Base-by-base conservation (phyloP, 2,329 filamentous ascomycete species). In the Colletotrichum cordylinicola region DNA sequence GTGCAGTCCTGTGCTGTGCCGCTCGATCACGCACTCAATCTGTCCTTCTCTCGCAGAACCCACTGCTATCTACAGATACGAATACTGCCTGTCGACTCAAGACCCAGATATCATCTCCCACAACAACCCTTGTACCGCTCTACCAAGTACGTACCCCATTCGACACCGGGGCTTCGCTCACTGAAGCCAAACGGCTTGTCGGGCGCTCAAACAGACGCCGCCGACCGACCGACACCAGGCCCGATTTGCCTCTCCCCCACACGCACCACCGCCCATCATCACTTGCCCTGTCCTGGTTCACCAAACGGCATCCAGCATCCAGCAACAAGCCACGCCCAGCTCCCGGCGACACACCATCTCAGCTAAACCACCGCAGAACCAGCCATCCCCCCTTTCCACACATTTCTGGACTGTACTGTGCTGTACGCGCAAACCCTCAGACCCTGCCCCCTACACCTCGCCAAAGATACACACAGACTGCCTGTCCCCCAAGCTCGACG, bases 171-270 rank as follows among this genome's bases (percentile, higher is more conserved):
- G 24, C 24, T 39, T 48, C 27, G 39, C 56, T 70, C 27, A 27
- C 27, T n/a, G 39, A 55, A 37, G 27, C 29, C 58, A 70, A 66
- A 67, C 43, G 33, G 48, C 31, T 35, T 72, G 62, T 74, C 31
- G 43, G 68, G 61, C 55, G 21, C 43, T 64, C 73, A 73, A 73
- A 73, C 70, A 55, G 31, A 56, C 62, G 64, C 69, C 70, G 56
- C 55, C 15, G 55, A 58, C 55, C 21, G 21, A 75, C 70, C 64
- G 62, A 75, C 68, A 70, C 58, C 64, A 37, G 56, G 64, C 70
- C 56, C 21, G 43, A 61, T 67, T 76, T 55, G 65, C 74, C 71
- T 70, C 61, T 70, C 68, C 66, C 66, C 71, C 74, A 73, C 70
- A 75, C 70, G 21, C 73, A 73, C 64, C 29, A 52, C 73, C 66